Evolutionary conservation across 345 rosid species (phyloP).

Genomic region (Hibiscus syriacus): DNA sequence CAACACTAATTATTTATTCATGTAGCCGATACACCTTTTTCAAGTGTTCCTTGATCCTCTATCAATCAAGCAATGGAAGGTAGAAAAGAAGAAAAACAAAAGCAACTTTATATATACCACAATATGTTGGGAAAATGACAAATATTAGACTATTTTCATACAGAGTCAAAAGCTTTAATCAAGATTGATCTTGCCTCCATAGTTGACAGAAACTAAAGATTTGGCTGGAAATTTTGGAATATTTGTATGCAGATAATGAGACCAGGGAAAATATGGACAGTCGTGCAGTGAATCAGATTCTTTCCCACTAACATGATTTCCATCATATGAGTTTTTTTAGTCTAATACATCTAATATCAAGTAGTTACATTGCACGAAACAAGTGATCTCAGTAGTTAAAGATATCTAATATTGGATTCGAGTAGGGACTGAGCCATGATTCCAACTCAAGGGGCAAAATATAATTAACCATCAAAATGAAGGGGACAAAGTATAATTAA

Average conservation of each 20-base stretch:
- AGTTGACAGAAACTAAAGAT: neutral
- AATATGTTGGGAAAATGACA: neutral
- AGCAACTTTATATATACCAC: neutral
- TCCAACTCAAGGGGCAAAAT: too few relatives aligned
- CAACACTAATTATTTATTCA: neutral
- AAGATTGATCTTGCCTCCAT: neutral
- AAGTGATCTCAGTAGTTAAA: too few relatives aligned
- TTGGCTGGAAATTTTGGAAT: neutral
- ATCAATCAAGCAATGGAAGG: too few relatives aligned
- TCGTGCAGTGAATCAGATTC: conserved; percentile 15
- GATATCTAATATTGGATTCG: too few relatives aligned
- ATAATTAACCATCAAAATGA: too few relatives aligned
- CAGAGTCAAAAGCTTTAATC: neutral
- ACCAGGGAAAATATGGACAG: conserved; percentile 20
- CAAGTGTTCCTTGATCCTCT: neutral
- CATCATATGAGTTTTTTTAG: conserved; percentile 20
- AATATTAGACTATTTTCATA: neutral
- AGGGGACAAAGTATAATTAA: too few relatives aligned
- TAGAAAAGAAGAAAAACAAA: neutral
- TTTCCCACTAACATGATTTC: conserved; percentile 17
- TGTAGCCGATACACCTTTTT: neutral
- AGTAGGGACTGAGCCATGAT: too few relatives aligned
- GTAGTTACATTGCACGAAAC: too few relatives aligned
- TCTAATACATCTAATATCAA: neutral
- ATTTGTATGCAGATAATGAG: neutral